Evolutionary conservation across 164 flowering plant species (phyloP).

Genomic region (Vitis labrusca): DNA sequence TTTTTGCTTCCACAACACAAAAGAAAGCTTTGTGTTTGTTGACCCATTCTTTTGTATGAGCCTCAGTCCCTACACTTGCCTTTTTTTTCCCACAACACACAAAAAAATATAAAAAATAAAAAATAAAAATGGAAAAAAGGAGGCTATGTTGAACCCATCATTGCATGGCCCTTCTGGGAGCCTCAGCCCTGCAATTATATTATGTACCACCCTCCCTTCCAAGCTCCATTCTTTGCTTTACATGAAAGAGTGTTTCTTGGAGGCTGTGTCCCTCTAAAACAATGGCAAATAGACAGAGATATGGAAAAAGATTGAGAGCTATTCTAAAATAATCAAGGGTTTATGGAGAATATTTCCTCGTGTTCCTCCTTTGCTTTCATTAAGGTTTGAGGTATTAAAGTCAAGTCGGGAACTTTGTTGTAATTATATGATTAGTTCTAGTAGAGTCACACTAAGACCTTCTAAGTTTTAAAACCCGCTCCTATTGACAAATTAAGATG

Average conservation of each 20-base stretch:
- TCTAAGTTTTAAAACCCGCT: too few species aligned
- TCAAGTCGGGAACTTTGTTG: too few species aligned
- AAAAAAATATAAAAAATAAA: background rate
- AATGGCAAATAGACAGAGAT: constrained; percentile 23
- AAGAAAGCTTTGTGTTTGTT: background rate
- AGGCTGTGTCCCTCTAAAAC: constrained; percentile 18
- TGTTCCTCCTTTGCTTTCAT: too few species aligned
- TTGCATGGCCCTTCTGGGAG: constrained; percentile 14
- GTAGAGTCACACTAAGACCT: too few species aligned
- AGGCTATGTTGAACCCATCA: constrained; percentile 32
- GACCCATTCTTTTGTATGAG: too few species aligned
- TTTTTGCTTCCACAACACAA: constrained; percentile 22
- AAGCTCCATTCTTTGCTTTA: constrained; percentile 14
- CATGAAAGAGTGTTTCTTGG: constrained; percentile 20
- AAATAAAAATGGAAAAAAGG: background rate
- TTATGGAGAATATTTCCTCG: too few species aligned
- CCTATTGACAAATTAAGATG: too few species aligned
- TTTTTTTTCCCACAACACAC: constrained; percentile 15
- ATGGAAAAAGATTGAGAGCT: background rate
- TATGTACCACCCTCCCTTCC: constrained; percentile 3
- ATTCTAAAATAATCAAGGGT: background rate
- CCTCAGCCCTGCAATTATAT: constrained; percentile 3
- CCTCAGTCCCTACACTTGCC: constrained; percentile 1
- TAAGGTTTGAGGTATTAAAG: too few species aligned
- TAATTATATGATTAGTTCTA: too few species aligned